Percentiles rank a stretch among this genome's conserved stretches.
These are phyloP conservation scores for Trifolium repens DNA, from an alignment of 306 rosid species.

Conservation along the genomic window DNA sequence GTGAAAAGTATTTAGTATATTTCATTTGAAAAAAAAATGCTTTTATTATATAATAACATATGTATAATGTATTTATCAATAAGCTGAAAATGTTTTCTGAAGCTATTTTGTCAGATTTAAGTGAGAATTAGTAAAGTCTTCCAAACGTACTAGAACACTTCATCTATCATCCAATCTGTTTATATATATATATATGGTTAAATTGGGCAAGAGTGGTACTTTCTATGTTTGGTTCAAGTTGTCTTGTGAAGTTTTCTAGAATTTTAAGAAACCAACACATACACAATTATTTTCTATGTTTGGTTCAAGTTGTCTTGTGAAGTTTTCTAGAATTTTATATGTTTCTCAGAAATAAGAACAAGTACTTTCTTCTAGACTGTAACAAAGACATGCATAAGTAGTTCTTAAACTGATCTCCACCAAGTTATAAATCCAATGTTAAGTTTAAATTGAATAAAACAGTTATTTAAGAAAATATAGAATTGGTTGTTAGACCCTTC, in stretches of 20 bases:
- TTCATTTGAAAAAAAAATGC: not conserved
- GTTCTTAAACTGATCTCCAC: not conserved
- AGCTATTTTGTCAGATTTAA: not conserved
- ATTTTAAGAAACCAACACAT: no score
- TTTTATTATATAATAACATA: not conserved
- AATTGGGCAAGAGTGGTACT: no score
- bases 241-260: no score
- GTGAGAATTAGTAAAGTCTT: not conserved
- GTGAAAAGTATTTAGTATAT: not conserved
- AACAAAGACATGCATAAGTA: no score
- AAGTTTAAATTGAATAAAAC: no score
- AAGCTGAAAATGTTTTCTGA: not conserved
- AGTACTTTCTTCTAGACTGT: no score
- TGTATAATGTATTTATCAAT: not conserved
- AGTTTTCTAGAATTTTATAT: no score
- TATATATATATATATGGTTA: not conserved
- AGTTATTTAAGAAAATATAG: slow-evolving; percentile 2
- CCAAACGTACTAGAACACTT: not conserved
- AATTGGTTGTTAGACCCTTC: not conserved
- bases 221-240: no score
- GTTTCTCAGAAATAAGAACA: no score
- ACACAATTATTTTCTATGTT: no score
- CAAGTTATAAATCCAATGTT: not conserved
- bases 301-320: no score
- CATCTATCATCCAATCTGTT: not conserved